These are phyloP conservation scores for Bodo saltans DNA, from an alignment of 78 protist species.

Conservation along the genomic window DNA sequence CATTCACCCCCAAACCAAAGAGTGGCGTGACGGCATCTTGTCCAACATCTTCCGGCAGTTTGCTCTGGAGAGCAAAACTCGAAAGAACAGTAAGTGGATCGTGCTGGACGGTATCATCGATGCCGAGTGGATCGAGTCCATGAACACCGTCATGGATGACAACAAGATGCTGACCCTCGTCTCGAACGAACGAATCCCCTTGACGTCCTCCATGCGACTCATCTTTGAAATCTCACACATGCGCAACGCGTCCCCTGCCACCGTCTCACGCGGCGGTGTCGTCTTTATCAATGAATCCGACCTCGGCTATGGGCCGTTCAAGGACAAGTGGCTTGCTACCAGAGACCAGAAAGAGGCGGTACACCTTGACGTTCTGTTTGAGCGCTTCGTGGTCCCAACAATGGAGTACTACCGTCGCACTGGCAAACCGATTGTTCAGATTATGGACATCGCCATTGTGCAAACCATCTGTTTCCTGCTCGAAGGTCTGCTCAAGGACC, in stretches of 20 bases:
- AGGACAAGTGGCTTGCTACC: slow-evolving; percentile 59
- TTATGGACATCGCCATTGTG: slow-evolving; percentile 53
- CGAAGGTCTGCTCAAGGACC: slow-evolving; percentile 44
- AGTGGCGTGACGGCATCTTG: slow-evolving; percentile 80
- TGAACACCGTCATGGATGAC: slow-evolving; percentile 92
- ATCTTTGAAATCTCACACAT: slow-evolving; percentile 74
- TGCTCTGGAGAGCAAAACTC: neutral
- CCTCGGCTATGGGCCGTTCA: slow-evolving; percentile 77
- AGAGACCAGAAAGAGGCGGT: slow-evolving; percentile 18
- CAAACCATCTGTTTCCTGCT: slow-evolving; percentile 62
- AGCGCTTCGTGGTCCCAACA: slow-evolving; percentile 4
- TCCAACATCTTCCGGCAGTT: slow-evolving; percentile 67
- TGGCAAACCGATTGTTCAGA: slow-evolving; percentile 43
- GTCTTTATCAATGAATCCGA: slow-evolving; percentile 74
- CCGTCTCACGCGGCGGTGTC: slow-evolving; percentile 89
- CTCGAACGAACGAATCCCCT: slow-evolving; percentile 82
- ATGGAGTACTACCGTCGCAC: slow-evolving; percentile 24
- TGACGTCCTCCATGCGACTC: slow-evolving; percentile 69
- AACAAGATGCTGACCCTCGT: slow-evolving; percentile 85
- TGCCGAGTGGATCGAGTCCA: slow-evolving; percentile 81
- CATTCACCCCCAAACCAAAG: slow-evolving; percentile 61
- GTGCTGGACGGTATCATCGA: slow-evolving; percentile 86
- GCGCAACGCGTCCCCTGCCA: slow-evolving; percentile 81
- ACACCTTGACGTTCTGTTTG: slow-evolving; percentile 29
- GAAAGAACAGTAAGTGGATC: slow-evolving; percentile 57